Evolutionary conservation across 805 yeast genomes (phyloP), one percentile per base, ranked within the genome.

Genomic region (Spathaspora girioi): DNA sequence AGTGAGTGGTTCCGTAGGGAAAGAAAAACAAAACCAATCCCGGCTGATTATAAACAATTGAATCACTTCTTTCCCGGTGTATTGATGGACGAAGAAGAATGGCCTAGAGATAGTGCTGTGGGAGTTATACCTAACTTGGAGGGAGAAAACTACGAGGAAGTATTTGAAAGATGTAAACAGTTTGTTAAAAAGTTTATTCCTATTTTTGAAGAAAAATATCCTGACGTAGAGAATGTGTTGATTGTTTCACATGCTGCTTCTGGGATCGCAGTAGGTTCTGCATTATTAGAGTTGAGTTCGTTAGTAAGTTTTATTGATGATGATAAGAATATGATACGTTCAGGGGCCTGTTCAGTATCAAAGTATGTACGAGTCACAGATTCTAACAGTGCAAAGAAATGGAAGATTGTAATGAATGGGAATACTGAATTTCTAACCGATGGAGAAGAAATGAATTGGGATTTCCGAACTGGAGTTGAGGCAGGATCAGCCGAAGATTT

Each of bases 401-500:
- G 97, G 97, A 65, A 59, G 5, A 63, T 86, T 49, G 73, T 73
- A 17, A 75, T 79, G 78, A 89, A 88, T 63, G 97, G 97, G 4
- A 77, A 82, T 55, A 81, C 89, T 7, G 83, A 79, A 43, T 91
- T 86, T 59, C 72, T 93, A 54, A 65, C 79, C 6, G 68, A 77
- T 6, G 98, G 98, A 7, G 94, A 92, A 60, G 97, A 91, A 66
- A 89, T 90, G 96, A 85, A 89, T 63, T 92, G 97, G 97, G 82
- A 85, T 59, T 93, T 91, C 72, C 81, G 80, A 60, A 75, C 67
- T 51, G 82, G 81, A 17, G 85, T 81, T 57, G 97, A 89, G 69
- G 96, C 97, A 5, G 97, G 97, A 10, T 87, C 96, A 2, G 89
- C 85, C 56, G 96, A 86, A 47, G 97, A 91, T 66, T 82, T 90